These are phyloP conservation scores for Exserohilum rostratum DNA, from an alignment of 2,329 filamentous ascomycete species.

Conservation along the genomic window DNA sequence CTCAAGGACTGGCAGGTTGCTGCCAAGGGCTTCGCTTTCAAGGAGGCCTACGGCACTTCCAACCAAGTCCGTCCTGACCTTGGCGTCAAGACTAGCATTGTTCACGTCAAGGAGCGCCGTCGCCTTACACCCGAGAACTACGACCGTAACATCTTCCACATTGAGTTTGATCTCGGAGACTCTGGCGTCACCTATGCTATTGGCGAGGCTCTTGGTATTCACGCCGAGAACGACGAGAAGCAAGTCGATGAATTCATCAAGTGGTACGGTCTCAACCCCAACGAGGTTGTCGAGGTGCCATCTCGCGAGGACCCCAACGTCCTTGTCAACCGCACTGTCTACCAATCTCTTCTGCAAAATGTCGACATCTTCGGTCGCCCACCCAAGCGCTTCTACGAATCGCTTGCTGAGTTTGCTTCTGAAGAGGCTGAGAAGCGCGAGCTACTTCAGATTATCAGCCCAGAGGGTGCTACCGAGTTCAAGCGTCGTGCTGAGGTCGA, in stretches of 20 bases:
- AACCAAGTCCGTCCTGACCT: constrained; percentile 81
- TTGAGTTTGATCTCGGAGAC: constrained; percentile 92
- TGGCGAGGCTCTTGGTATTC: constrained; percentile 93
- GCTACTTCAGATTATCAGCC: constrained; percentile 72
- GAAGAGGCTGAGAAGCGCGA: constrained; percentile 83
- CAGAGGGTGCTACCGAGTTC: constrained; percentile 85
- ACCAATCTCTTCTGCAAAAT: constrained; percentile 89
- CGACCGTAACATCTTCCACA: constrained; percentile 99
- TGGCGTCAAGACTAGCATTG: constrained; percentile 81
- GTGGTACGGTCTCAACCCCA: constrained; percentile 82
- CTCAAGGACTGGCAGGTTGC: constrained; percentile 81
- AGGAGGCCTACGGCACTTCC: constrained; percentile 85
- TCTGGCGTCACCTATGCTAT: constrained; percentile 96
- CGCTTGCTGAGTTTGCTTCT: constrained; percentile 81
- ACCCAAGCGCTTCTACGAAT: constrained; percentile 97
- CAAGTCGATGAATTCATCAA: constrained; percentile 85
- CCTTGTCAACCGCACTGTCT: constrained; percentile 87
- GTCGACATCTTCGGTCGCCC: constrained; percentile 96
- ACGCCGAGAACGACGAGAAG: constrained; percentile 86
- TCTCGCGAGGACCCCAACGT: constrained; percentile 76
- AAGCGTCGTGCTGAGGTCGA: constrained; percentile 91
- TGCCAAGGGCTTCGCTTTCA: constrained; percentile 89
- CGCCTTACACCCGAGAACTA: constrained; percentile 86
- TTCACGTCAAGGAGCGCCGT: constrained; percentile 93
- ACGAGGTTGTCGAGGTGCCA: constrained; percentile 89